phyloP scores from a whole-genome alignment of 805 yeast species.

The Deakozyma indianensis region DNA sequence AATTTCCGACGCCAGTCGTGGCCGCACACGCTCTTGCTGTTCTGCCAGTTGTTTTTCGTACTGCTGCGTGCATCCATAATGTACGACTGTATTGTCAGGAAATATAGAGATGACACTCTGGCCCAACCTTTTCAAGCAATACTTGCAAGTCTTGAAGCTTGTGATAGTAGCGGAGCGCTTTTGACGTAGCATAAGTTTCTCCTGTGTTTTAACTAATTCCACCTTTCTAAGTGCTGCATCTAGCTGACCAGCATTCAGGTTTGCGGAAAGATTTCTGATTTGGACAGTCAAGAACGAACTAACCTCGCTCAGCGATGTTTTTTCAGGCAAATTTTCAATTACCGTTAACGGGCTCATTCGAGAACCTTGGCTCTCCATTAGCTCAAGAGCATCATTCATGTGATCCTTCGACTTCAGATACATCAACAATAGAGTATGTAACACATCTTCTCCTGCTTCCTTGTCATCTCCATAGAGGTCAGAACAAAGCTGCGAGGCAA shows the following conservation, averaged over 20 bases:
- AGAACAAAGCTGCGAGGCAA: slow-evolving; percentile 40
- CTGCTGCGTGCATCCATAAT: neutral
- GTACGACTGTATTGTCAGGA: slow-evolving; percentile 12
- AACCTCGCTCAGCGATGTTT: slow-evolving; percentile 28
- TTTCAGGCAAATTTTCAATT: slow-evolving; percentile 32
- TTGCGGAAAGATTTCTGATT: slow-evolving; percentile 24
- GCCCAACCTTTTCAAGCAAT: slow-evolving; percentile 37
- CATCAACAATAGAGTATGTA: slow-evolving; percentile 30
- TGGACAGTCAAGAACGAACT: slow-evolving; percentile 26
- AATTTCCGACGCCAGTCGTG: neutral
- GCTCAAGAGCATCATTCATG: slow-evolving; percentile 21
- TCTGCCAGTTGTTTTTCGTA: neutral
- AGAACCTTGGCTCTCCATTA: slow-evolving; percentile 25
- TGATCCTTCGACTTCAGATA: slow-evolving; percentile 16
- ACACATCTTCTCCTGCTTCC: slow-evolving; percentile 25
- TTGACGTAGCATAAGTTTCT: slow-evolving; percentile 23
- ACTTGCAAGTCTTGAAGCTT: slow-evolving; percentile 29
- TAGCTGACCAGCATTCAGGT: slow-evolving; percentile 24
- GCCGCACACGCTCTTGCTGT: neutral
- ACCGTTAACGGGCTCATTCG: slow-evolving; percentile 27
- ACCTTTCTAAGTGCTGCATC: slow-evolving; percentile 34
- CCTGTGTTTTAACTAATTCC: slow-evolving; percentile 29
- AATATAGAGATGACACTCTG: slow-evolving; percentile 30
- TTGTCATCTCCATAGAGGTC: slow-evolving; percentile 24
- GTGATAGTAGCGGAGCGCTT: slow-evolving; percentile 21